Evolutionary conservation across 148 eudicot genomes (phyloP).

Genomic region (Tetragonia tetragonoides): DNA sequence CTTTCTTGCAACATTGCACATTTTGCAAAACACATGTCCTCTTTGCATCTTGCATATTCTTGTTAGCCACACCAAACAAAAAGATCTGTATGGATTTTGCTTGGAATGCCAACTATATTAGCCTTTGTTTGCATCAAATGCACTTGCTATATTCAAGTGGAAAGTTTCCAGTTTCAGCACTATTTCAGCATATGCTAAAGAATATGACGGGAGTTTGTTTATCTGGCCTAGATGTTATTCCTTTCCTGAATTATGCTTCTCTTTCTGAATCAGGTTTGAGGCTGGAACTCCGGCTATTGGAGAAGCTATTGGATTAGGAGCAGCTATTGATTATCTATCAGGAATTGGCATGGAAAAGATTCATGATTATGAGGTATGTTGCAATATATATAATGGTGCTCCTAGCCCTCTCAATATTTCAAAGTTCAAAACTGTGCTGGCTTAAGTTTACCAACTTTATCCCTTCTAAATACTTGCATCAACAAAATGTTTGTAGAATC

Average conservation of each 20-base stretch:
- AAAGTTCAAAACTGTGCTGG: background rate
- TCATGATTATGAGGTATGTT: conserved; percentile 86
- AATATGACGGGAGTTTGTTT: background rate
- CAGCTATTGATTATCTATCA: conserved; percentile 91
- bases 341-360: conserved; percentile 94
- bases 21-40: background rate
- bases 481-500: background rate
- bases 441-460: background rate
- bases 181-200: background rate
- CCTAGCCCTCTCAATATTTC: background rate
- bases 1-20: background rate
- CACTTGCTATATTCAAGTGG: background rate
- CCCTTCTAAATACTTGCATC: background rate
- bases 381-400: conserved; percentile 1
- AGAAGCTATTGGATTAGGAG: conserved; percentile 95
- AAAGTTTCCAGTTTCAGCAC: background rate
- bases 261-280: conserved; percentile 65
- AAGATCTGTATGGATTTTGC: background rate
- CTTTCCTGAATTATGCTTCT: conserved; percentile 2
- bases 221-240: background rate
- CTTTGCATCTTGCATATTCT: background rate
- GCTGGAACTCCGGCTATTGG: conserved; percentile 99
- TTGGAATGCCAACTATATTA: conserved; percentile 1
- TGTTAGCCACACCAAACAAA: background rate
- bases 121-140: background rate